A percentile compares a stretch with the other conserved stretches of the same genome.
These are phyloP conservation scores for Pholiota molesta DNA, from an alignment of 768 basidiomycete genomes.

Conservation along the genomic window DNA sequence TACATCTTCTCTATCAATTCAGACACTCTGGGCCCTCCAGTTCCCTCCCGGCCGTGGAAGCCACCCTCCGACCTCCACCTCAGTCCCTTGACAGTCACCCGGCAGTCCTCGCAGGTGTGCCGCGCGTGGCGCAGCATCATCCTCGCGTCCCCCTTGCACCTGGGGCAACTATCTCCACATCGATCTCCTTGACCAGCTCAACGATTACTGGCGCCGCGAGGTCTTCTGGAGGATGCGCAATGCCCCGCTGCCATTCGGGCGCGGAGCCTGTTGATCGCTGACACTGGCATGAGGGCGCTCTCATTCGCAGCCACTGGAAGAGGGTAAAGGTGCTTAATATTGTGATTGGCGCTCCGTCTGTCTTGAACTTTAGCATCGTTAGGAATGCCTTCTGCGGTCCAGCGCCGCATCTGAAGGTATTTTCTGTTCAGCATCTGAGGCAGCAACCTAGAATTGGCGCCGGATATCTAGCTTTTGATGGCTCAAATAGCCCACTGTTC, in stretches of 20 bases:
- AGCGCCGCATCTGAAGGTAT: background rate
- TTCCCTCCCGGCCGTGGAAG: background rate
- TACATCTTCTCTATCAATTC: background rate
- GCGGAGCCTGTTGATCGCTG: too few species aligned
- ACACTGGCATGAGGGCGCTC: background rate
- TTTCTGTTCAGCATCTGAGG: background rate
- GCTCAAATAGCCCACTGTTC: background rate
- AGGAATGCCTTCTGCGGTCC: background rate
- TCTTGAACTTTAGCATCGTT: too few species aligned
- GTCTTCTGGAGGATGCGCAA: background rate
- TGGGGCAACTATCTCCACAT: constrained; percentile 9
- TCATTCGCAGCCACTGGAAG: background rate
- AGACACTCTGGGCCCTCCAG: background rate
- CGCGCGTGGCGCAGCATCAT: constrained; percentile 4
- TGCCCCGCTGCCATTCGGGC: background rate
- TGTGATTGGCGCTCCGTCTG: background rate
- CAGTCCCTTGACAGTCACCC: background rate
- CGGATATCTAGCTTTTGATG: background rate
- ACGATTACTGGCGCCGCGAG: background rate
- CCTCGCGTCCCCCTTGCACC: background rate
- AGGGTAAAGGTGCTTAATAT: background rate
- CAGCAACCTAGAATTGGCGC: background rate
- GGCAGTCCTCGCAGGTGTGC: constrained; percentile 11
- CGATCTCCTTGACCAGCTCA: background rate
- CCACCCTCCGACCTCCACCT: background rate